phyloP scores from a whole-genome alignment of 768 basidiomycete genomes.

The Kwoniella dejecticola region DNA sequence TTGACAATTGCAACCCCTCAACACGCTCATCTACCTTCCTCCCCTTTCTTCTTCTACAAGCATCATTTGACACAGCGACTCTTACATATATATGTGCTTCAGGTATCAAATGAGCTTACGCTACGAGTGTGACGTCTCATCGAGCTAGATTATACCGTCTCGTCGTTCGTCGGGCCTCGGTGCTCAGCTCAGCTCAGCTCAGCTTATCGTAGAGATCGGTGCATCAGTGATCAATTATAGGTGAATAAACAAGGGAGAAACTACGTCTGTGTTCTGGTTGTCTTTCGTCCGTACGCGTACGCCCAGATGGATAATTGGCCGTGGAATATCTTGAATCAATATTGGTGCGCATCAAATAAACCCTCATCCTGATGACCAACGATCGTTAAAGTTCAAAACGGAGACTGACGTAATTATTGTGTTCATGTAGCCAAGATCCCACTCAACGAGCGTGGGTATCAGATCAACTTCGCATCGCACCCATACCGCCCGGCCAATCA shows the following conservation, averaged over 20 bases:
- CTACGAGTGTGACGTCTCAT: background rate
- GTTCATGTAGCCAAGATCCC: conserved; percentile 9
- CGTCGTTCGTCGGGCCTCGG: background rate
- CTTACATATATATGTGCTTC: conserved; percentile 2
- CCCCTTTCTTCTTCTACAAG: too few species aligned
- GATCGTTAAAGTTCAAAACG: background rate
- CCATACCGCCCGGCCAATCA: conserved; percentile 20
- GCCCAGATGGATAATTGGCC: conserved; percentile 22
- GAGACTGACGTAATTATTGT: conserved; percentile 3
- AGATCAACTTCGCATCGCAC: conserved; percentile 11
- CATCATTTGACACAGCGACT: too few species aligned
- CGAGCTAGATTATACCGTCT: background rate
- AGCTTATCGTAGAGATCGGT: background rate
- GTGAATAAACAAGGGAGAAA: too few species aligned
- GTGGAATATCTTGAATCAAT: conserved; percentile 19
- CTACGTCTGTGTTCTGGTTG: too few species aligned
- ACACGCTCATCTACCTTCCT: too few species aligned
- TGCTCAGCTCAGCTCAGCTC: background rate
- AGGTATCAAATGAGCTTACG: conserved; percentile 4
- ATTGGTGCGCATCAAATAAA: conserved; percentile 13
- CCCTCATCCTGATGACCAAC: too few species aligned
- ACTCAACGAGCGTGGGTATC: conserved; percentile 21
- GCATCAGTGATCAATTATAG: background rate
- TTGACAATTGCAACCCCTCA: background rate
- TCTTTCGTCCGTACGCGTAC: too few species aligned